phyloP scores from a whole-genome alignment of 2,329 filamentous ascomycete species.

The Huntiella bhutanensis region DNA sequence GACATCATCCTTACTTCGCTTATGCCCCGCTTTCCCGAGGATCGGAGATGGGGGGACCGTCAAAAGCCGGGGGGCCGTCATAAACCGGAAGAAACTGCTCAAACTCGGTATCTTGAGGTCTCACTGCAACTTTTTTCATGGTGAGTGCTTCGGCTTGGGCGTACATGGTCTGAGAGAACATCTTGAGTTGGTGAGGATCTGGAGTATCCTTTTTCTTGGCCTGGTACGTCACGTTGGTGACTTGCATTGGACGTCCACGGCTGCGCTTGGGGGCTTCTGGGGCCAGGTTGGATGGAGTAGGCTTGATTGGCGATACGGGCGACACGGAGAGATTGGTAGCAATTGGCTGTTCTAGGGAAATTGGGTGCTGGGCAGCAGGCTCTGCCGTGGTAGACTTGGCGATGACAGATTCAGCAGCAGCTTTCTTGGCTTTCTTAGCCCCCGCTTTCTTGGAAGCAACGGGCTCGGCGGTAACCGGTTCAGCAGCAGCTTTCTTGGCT shows the following conservation, averaged over 20 bases:
- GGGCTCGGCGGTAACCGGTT: no score
- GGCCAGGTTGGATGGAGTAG: no score
- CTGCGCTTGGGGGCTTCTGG: not conserved
- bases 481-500: no score
- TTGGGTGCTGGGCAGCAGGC: not conserved
- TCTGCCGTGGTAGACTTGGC: not conserved
- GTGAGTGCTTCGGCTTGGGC: no score
- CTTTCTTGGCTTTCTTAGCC: not conserved
- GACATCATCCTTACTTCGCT: not conserved
- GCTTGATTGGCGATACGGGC: no score
- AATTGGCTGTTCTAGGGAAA: no score
- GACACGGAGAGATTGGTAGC: no score
- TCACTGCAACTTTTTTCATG: conserved; percentile 7
- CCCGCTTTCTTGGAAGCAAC: conserved; percentile 11
- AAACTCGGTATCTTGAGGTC: not conserved
- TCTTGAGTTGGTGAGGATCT: not conserved
- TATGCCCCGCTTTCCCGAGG: no score
- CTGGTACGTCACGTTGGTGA: conserved; percentile 21
- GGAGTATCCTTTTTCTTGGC: conserved; percentile 18
- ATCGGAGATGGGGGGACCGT: no score
- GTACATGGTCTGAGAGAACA: no score
- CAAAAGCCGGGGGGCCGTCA: not conserved
- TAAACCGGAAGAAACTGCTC: not conserved
- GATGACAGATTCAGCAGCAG: not conserved
- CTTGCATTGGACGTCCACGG: conserved; percentile 11